Base-by-base conservation (phyloP, 805 yeast species). In the Cyberlindnera amylophila region DNA sequence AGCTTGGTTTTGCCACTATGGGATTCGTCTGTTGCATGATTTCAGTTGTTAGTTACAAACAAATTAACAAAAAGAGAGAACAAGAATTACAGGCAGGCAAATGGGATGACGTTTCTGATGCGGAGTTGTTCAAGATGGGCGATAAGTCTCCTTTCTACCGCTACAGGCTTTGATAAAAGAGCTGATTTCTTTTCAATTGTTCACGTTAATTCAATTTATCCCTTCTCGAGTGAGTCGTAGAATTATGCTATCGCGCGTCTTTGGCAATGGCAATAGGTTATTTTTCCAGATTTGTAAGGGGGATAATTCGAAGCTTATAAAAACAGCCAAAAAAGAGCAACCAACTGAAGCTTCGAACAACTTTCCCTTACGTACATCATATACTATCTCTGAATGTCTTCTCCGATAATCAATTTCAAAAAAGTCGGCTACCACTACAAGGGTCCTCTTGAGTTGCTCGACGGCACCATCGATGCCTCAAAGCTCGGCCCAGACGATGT, bases 61-160 rank as follows among this genome's bases (percentile, higher is more conserved):
- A 44, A 9, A 47, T 52, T 30, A 64, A 64, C 45, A 48, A 41
- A 32, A 47, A 55, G 41, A 44, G 62, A 26, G 46, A 45, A 39
- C 43, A 38, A 30, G 62, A 61, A 39, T 45, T 63, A 24, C 31
- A 47, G 17, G 57, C 55, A 14, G 72, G 70, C 1, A 53, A 51
- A 23, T 67, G 57, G 48, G 65, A 55, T 32, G 46, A 39, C 7
- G 47, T 47, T 35, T 47, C 60, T 5, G 58, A 53, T 21, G 48
- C 49, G 21, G 62, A 67, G 36, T 52, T 69, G 34, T 45, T 58
- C 11, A 59, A 57, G 35, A 55, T 67, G 69, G 75, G 74, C 15
- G 74, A 70, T 53, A 63, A 63, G 47, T 63, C 63, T 37, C 75
- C 75, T 1, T 60, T 61, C 34, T 70, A 62, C 44, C 51, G 53